Conservation (phyloP, 331 rosid genomes). For the Erythrophleum ivorense region DNA sequence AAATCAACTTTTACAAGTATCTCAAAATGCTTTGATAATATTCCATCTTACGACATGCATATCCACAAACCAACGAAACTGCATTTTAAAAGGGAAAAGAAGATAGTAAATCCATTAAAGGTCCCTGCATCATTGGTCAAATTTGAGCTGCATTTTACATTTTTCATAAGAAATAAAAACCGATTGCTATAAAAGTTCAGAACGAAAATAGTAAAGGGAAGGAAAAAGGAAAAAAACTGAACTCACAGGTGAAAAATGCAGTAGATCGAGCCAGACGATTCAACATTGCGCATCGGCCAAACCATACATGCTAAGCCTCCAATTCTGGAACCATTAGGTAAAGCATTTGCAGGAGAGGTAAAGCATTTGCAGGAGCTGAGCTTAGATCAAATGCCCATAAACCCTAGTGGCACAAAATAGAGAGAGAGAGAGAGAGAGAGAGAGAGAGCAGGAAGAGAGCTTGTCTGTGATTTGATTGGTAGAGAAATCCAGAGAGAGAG, state of each 20-base stretch:
- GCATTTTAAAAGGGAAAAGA: conserved; percentile 1
- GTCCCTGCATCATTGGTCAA: not conserved
- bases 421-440: conserved; percentile 36
- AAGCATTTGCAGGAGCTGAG: conserved; percentile 26
- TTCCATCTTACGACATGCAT: not conserved
- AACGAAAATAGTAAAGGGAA: conserved; percentile 17
- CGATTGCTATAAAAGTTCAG: not conserved
- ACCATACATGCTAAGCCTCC: conserved; percentile 39
- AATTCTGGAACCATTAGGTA: conserved; percentile 32
- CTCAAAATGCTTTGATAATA: not conserved
- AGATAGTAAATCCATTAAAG: not conserved
- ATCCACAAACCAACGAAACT: conserved; percentile 5
- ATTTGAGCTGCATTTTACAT: conserved; percentile 8
- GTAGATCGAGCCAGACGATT: conserved; percentile 63
- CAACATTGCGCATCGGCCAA: conserved; percentile 47
- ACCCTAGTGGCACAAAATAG: conserved; percentile 45
- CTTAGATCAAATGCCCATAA: conserved; percentile 45
- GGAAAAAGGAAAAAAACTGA: conserved; percentile 50
- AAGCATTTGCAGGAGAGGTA: too few species aligned
- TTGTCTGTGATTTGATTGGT: conserved; percentile 61
- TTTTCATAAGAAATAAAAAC: not conserved
- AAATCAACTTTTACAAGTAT: conserved; percentile 17
- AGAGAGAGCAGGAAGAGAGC: conserved; percentile 25
- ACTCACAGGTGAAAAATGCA: conserved; percentile 55
- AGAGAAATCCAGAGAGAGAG: conserved; percentile 44